Percentiles rank a stretch among this genome's conserved stretches.
Evolutionary conservation across 139 green algal genomes (phyloP).

Genomic region (Chlamydomonas sp.): DNA sequence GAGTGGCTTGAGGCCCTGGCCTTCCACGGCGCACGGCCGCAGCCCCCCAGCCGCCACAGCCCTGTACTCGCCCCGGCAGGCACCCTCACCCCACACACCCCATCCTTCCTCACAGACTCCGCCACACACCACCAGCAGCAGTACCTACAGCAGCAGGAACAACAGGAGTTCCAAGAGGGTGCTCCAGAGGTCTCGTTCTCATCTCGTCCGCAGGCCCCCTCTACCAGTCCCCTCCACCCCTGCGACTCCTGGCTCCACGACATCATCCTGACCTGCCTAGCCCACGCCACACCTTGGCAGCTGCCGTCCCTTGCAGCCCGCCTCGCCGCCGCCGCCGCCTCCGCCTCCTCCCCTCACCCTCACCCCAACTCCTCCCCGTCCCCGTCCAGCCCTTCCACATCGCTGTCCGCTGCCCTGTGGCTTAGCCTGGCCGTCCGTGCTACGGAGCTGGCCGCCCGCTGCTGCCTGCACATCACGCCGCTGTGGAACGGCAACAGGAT

Average conservation of each 20-base stretch:
- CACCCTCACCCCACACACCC: not conserved
- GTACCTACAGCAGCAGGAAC: not conserved
- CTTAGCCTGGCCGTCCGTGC: not conserved
- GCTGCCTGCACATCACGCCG: slow-evolving; percentile 6
- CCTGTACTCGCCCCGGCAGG: not conserved
- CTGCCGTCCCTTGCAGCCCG: slow-evolving; percentile 10
- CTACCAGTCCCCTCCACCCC: too few relatives aligned
- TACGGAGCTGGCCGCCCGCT: slow-evolving; percentile 8
- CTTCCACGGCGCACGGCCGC: not conserved
- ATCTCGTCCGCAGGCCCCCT: too few relatives aligned
- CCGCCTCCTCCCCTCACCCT: not conserved
- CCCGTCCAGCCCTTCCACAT: too few relatives aligned
- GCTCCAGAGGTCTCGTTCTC: too few relatives aligned
- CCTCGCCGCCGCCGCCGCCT: not conserved
- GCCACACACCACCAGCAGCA: slow-evolving; percentile 1
- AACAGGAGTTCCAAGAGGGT: too few relatives aligned
- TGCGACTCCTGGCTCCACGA: slow-evolving; percentile 2
- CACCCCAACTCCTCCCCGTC: too few relatives aligned
- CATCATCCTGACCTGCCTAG: not conserved
- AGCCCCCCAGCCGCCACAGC: not conserved
- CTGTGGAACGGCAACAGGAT: slow-evolving; percentile 34
- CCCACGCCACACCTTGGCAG: not conserved
- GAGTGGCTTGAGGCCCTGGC: not conserved
- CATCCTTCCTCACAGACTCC: not conserved
- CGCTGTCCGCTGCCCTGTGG: not conserved